These are phyloP conservation scores for Arxiozyma heterogenica DNA, from an alignment of 1,139 yeast species.

Conservation along the genomic window DNA sequence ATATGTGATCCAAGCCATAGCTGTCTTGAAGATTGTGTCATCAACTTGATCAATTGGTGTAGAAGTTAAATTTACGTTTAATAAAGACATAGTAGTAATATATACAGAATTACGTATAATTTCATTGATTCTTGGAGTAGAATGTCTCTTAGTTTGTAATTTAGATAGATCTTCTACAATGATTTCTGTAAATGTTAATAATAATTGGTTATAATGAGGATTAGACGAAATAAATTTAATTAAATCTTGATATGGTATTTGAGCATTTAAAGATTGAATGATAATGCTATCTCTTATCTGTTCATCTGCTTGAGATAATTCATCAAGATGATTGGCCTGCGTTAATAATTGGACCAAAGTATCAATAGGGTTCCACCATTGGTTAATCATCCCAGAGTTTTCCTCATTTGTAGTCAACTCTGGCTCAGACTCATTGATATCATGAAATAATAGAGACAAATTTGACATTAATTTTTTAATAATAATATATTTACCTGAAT, in stretches of 20 bases:
- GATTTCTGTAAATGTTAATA: conserved; percentile 40
- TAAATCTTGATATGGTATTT: conserved; percentile 22
- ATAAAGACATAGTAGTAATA: conserved; percentile 27
- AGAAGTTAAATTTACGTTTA: conserved; percentile 21
- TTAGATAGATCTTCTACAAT: conserved; percentile 45
- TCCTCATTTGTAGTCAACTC: background rate
- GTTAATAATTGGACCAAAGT: conserved; percentile 26
- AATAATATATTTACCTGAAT: conserved; percentile 25
- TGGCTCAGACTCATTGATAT: conserved; percentile 23
- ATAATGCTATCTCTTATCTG: conserved; percentile 10
- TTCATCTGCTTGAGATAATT: conserved; percentile 11
- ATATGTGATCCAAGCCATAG: conserved; percentile 37
- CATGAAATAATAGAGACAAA: conserved; percentile 41
- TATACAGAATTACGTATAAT: conserved; percentile 27
- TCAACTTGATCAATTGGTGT: conserved; percentile 1
- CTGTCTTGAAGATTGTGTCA: conserved; percentile 28
- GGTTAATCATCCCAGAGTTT: conserved; percentile 5
- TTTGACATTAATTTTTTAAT: conserved; percentile 45
- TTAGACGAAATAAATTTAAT: conserved; percentile 21
- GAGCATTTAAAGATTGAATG: conserved; percentile 11
- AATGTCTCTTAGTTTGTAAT: conserved; percentile 22
- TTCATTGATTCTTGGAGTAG: conserved; percentile 22
- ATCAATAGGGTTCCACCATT: conserved; percentile 37
- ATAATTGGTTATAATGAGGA: conserved; percentile 18
- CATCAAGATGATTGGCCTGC: conserved; percentile 9